These are phyloP conservation scores for Diplodia scrobiculata DNA, from an alignment of 2,329 filamentous ascomycete genomes.

Conservation along the genomic window DNA sequence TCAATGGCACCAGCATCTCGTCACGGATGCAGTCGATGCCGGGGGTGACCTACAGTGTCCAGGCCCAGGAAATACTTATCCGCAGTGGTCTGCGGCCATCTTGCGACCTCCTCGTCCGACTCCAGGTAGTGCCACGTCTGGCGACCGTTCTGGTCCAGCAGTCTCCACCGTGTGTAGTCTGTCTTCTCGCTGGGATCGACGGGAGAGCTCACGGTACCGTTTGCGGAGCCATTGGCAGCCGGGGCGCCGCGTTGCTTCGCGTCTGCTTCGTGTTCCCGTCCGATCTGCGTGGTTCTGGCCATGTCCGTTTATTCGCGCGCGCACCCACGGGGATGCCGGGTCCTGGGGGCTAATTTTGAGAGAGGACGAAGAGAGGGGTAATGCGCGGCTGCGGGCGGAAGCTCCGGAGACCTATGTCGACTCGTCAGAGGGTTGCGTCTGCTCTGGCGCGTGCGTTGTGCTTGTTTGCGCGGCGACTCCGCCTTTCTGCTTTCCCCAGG, in stretches of 20 bases:
- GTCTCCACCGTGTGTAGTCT: constrained; percentile 79
- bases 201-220: constrained; percentile 8
- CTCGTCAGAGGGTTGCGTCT: constrained; percentile 22
- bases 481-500: constrained; percentile 10
- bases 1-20: not conserved
- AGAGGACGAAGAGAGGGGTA: not conserved
- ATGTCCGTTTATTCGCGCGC: constrained; percentile 1
- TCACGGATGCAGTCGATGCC: not conserved
- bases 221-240: constrained; percentile 9
- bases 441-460: constrained; percentile 16
- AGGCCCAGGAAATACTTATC: constrained; percentile 88
- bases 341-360: not conserved
- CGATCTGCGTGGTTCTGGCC: constrained; percentile 22
- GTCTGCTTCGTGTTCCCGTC: constrained; percentile 4
- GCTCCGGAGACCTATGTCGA: not conserved
- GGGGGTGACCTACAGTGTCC: constrained; percentile 62
- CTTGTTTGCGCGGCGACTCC: constrained; percentile 8
- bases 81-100: constrained; percentile 84
- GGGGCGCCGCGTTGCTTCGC: constrained; percentile 9
- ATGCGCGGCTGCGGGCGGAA: not conserved
- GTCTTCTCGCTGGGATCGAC: constrained; percentile 55
- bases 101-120: constrained; percentile 67
- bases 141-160: constrained; percentile 77
- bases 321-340: not conserved
- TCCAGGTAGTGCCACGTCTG: constrained; percentile 93